Evolutionary conservation across 2,329 filamentous ascomycete species (phyloP).

Genomic region (Trichothecium roseum): DNA sequence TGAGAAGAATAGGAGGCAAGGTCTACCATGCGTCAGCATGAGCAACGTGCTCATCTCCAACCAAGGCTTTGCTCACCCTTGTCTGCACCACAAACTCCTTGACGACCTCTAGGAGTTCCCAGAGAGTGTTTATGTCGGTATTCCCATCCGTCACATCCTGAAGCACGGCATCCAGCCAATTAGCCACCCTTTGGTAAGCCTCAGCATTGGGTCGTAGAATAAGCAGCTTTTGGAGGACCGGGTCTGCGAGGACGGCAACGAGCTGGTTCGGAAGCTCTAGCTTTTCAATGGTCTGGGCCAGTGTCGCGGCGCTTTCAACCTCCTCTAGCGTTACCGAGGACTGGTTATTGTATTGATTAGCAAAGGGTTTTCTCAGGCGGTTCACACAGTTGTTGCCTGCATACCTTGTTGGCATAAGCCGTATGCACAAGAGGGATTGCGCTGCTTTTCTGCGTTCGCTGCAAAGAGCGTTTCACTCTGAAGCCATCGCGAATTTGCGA

Average conservation of each 20-base stretch:
- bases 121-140: constrained; percentile 33
- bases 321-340: constrained; percentile 59
- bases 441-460: constrained; percentile 18
- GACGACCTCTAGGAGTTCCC: constrained; percentile 45
- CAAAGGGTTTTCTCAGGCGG: neutral
- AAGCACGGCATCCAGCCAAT: constrained; percentile 48
- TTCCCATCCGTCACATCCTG: constrained; percentile 45
- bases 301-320: constrained; percentile 57
- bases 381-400: constrained; percentile 7
- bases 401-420: constrained; percentile 57
- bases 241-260: constrained; percentile 65
- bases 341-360: constrained; percentile 6
- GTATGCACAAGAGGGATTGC: constrained; percentile 63
- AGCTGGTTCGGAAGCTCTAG: constrained; percentile 77
- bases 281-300: constrained; percentile 64
- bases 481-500: constrained; percentile 40
- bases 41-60: neutral
- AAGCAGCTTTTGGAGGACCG: constrained; percentile 67
- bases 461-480: constrained; percentile 43
- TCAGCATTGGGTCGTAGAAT: constrained; percentile 49
- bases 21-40: constrained; percentile 19
- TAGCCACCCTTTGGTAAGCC: constrained; percentile 40
- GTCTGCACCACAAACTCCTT: constrained; percentile 43
- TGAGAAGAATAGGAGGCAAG: constrained; percentile 36
- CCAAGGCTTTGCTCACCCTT: constrained; percentile 32